Percentiles rank a stretch among this genome's conserved stretches.
Conservation (phyloP, 352 stramenopile genomes). For the Phytophthora macrochlamydospora region DNA sequence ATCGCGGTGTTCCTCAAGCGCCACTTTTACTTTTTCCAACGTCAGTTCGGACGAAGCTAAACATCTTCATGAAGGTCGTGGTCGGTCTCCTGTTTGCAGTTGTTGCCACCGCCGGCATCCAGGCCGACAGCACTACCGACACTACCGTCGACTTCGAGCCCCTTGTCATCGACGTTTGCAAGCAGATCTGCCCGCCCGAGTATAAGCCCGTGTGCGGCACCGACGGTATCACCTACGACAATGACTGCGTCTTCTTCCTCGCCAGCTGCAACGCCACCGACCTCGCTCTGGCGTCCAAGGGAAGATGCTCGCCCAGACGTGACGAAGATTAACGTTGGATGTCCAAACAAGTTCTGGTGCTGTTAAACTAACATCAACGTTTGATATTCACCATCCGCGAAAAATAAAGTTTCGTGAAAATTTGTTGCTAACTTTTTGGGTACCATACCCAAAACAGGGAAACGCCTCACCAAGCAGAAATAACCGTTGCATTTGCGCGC, state of each 20-base stretch:
- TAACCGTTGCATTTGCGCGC: background rate
- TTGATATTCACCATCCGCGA: too few relatives aligned
- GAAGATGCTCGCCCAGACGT: slow-evolving; percentile 11
- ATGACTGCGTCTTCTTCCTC: slow-evolving; percentile 26
- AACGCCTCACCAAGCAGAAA: background rate
- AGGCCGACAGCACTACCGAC: background rate
- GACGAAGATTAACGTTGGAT: too few relatives aligned
- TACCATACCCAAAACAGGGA: too few relatives aligned
- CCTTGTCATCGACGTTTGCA: background rate
- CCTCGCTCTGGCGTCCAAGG: slow-evolving; percentile 10
- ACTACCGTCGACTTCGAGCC: background rate
- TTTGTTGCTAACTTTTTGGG: too few relatives aligned
- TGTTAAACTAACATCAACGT: too few relatives aligned
- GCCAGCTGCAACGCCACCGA: slow-evolving; percentile 18
- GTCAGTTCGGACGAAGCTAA: background rate
- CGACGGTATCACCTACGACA: slow-evolving; percentile 32
- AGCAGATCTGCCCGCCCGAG: slow-evolving; percentile 27
- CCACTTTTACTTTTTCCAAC: background rate
- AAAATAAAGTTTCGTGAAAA: too few relatives aligned
- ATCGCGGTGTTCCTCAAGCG: background rate
- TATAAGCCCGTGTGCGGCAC: slow-evolving; percentile 40
- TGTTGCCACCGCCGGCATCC: background rate
- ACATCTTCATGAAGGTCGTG: slow-evolving; percentile 1
- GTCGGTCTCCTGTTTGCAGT: background rate
- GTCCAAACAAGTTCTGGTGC: too few relatives aligned